A percentile compares a stretch with the other conserved stretches of the same genome.
Conservation (phyloP, 306 rosid species). For the Begonia peltatifolia region DNA sequence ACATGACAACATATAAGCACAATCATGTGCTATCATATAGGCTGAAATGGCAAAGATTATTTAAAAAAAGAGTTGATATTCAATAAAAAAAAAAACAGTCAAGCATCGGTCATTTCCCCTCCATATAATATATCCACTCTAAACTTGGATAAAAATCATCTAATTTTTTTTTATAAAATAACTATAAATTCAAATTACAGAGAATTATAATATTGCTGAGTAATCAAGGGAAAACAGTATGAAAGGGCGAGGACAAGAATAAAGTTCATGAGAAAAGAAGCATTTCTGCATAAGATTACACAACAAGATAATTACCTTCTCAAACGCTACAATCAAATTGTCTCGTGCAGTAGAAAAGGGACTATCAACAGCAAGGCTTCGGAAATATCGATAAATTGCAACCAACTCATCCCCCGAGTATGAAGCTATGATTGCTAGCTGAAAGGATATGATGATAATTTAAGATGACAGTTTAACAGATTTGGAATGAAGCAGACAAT, state of each 20-base stretch:
- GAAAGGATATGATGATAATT: conserved; percentile 9
- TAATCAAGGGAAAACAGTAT: too few relatives aligned
- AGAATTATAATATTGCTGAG: too few relatives aligned
- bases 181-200: too few relatives aligned
- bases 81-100: too few relatives aligned
- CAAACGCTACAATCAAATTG: conserved; percentile 84
- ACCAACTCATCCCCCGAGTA: conserved; percentile 75
- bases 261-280: too few relatives aligned
- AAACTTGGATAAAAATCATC: background rate
- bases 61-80: too few relatives aligned
- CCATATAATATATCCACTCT: too few relatives aligned
- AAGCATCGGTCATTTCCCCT: too few relatives aligned
- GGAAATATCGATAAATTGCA: conserved; percentile 75
- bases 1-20: too few relatives aligned
- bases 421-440: conserved; percentile 96
- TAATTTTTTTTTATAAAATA: background rate
- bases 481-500: background rate
- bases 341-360: conserved; percentile 96
- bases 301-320: conserved; percentile 47
- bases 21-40: too few relatives aligned
- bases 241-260: background rate
- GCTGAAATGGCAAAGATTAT: too few relatives aligned
- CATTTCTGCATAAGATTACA: background rate
- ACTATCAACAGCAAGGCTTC: conserved; percentile 81
- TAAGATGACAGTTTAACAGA: conserved; percentile 3